Evolutionary conservation across 345 rosid genomes (phyloP).

Genomic region (Gossypium longicalyx): DNA sequence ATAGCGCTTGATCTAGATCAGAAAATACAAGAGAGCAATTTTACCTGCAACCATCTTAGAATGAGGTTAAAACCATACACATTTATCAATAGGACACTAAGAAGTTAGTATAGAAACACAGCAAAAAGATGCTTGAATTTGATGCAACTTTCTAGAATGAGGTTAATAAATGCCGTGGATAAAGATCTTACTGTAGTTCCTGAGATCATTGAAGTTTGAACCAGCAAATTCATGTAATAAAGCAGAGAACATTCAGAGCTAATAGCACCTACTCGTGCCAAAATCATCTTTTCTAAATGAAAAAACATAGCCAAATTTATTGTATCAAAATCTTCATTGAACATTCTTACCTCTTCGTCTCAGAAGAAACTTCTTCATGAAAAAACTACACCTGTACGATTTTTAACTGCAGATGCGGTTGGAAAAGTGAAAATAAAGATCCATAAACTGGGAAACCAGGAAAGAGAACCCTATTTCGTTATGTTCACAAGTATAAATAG

Average conservation of each 20-base stretch:
- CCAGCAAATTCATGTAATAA: constrained; percentile 12
- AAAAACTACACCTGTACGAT: constrained; percentile 10
- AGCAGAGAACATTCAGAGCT: not conserved
- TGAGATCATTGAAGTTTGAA: constrained; percentile 3
- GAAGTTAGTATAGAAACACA: not conserved
- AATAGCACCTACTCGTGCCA: not conserved
- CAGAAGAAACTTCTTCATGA: constrained; percentile 9
- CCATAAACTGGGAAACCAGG: constrained; percentile 7
- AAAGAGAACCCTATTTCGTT: not conserved
- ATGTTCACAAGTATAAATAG: not conserved
- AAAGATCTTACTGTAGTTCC: not conserved
- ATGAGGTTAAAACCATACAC: not conserved
- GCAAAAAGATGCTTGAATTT: not conserved
- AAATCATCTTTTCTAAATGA: not conserved
- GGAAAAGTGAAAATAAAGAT: constrained; percentile 8
- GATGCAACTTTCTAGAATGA: not conserved
- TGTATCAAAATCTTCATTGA: not conserved
- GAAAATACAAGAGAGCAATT: not conserved
- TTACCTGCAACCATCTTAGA: constrained; percentile 8
- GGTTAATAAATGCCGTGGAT: not conserved
- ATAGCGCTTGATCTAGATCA: not conserved
- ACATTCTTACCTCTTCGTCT: constrained; percentile 13
- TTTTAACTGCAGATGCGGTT: constrained; percentile 12
- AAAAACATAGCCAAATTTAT: not conserved
- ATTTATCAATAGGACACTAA: not conserved